Percentiles rank a stretch among this genome's conserved stretches.
Conservation (phyloP, 352 stramenopile species). For the Globisporangium spinosum region DNA sequence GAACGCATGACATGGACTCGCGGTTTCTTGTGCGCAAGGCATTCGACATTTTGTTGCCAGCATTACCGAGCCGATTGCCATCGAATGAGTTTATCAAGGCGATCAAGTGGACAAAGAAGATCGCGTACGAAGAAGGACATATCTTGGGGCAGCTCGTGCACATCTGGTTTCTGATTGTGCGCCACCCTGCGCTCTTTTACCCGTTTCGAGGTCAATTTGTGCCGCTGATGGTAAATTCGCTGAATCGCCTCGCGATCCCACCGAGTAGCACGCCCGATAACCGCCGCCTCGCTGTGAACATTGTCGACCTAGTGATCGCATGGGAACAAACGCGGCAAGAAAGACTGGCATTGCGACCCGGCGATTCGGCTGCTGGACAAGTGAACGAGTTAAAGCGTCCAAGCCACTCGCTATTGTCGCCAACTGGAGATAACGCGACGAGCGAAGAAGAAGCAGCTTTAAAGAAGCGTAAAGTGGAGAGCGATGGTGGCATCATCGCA, state of each 20-base stretch:
- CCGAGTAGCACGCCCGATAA: conserved; percentile 93
- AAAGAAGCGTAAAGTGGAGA: conserved; percentile 50
- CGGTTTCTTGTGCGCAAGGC: conserved; percentile 92
- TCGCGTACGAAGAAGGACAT: conserved; percentile 97
- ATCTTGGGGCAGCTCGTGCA: conserved; percentile 94
- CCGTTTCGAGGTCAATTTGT: conserved; percentile 92
- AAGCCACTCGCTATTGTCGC: not conserved
- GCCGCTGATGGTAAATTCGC: conserved; percentile 94
- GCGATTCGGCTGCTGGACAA: not conserved
- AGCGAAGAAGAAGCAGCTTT: conserved; percentile 11
- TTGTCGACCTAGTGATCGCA: conserved; percentile 95
- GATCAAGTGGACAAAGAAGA: conserved; percentile 97
- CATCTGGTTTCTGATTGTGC: conserved; percentile 97
- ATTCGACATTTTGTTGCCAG: conserved; percentile 95
- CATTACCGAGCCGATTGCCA: conserved; percentile 85
- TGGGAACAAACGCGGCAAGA: conserved; percentile 92
- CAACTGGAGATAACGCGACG: not conserved
- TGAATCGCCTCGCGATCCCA: conserved; percentile 94
- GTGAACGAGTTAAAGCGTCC: conserved; percentile 22
- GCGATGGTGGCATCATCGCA: conserved; percentile 19
- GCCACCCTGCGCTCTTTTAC: conserved; percentile 93
- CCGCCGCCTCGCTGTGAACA: conserved; percentile 88
- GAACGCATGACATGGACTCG: conserved; percentile 93
- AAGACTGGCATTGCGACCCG: conserved; percentile 32
- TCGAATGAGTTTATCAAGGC: conserved; percentile 93